Percentiles rank a stretch among this genome's conserved stretches.
Evolutionary conservation across 139 green algal genomes (phyloP).

Genomic region (Tetraselmis striata): DNA sequence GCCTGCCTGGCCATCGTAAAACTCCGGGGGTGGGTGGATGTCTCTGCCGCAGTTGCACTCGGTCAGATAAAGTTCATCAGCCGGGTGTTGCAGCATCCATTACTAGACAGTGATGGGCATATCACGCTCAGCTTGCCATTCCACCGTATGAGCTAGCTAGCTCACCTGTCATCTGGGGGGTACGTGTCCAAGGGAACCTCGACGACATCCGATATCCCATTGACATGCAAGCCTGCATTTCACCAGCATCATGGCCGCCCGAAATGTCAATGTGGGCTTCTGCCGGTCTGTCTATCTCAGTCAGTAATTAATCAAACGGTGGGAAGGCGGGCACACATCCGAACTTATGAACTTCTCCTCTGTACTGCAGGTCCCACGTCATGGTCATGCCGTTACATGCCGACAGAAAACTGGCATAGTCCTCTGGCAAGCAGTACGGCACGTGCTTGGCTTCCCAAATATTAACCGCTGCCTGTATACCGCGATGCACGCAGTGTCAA

Average conservation of each 20-base stretch:
- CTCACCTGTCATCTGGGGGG: background rate
- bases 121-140: no score
- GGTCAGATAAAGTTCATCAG: no score
- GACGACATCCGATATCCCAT: background rate
- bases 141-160: no score
- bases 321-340: background rate
- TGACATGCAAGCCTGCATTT: background rate
- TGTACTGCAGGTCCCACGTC: background rate
- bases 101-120: no score
- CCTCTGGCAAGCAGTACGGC: background rate
- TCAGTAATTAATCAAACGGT: background rate
- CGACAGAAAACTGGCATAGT: background rate
- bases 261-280: background rate
- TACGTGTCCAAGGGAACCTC: background rate
- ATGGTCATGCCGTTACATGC: background rate
- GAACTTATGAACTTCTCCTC: background rate
- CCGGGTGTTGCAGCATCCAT: no score
- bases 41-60: no score
- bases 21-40: background rate
- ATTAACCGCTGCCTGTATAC: background rate
- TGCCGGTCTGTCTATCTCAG: no score
- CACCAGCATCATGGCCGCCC: background rate
- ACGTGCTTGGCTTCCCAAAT: background rate
- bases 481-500: background rate
- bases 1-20: background rate